A percentile compares a stretch with the other conserved stretches of the same genome.
phyloP scores from a whole-genome alignment of 2,329 filamentous ascomycete species.

The Fusarium drepaniforme region DNA sequence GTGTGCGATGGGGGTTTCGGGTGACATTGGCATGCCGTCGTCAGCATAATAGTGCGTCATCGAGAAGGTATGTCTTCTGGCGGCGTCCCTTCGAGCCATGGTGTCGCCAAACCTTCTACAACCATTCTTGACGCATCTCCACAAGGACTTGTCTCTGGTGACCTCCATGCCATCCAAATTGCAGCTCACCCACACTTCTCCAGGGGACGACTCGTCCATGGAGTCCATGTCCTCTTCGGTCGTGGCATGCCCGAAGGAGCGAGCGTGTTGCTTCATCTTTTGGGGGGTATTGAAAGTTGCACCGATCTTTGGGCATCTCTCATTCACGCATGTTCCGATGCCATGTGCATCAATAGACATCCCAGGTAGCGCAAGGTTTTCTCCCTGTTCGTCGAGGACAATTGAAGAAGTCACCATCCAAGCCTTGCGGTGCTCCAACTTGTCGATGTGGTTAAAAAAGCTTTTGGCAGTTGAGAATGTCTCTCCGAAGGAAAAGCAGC shows the following conservation, averaged over 20 bases:
- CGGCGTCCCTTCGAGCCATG: background rate
- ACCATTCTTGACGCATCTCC: conserved; percentile 22
- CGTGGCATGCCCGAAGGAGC: conserved; percentile 5
- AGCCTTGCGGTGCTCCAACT: conserved; percentile 8
- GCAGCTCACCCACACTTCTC: conserved; percentile 15
- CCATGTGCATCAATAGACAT: conserved; percentile 1
- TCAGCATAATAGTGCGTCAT: background rate
- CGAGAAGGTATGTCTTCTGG: conserved; percentile 9
- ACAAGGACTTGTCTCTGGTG: background rate
- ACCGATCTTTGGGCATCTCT: conserved; percentile 13
- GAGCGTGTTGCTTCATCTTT: conserved; percentile 17
- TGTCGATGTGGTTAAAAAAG: background rate
- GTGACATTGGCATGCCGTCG: background rate
- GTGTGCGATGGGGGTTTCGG: conserved; percentile 2
- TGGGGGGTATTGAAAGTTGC: background rate
- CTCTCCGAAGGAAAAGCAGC: conserved; percentile 22
- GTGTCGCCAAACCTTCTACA: conserved; percentile 16
- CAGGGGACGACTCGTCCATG: background rate
- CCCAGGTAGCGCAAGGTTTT: background rate
- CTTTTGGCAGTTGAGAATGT: conserved; percentile 5
- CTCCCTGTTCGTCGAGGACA: background rate
- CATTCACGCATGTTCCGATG: conserved; percentile 18
- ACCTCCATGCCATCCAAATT: conserved; percentile 20
- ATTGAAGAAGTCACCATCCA: background rate
- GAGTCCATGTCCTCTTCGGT: conserved; percentile 2